These are phyloP conservation scores for Bromus sterilis DNA, from an alignment of 176 grass and related monocot genomes.

Conservation along the genomic window DNA sequence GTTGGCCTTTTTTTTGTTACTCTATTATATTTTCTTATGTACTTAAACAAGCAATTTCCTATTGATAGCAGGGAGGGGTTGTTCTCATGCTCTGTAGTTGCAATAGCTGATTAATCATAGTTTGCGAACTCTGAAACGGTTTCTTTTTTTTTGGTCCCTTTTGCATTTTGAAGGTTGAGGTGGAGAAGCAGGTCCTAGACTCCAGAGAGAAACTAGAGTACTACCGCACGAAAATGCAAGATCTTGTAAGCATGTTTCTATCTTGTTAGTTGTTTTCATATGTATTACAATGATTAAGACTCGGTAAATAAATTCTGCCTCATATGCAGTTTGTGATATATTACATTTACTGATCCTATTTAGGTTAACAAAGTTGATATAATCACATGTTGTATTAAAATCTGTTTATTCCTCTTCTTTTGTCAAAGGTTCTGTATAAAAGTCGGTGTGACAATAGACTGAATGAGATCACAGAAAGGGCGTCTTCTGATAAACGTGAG, in stretches of 20 bases:
- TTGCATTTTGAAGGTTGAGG: constrained; percentile 54
- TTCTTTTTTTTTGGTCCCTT: not conserved
- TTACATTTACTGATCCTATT: not conserved
- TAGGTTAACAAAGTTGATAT: not conserved
- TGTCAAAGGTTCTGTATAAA: constrained; percentile 83
- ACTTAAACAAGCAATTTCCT: not conserved
- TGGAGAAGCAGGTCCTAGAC: constrained; percentile 85
- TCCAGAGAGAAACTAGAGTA: constrained; percentile 94
- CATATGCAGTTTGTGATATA: not conserved
- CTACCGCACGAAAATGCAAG: constrained; percentile 94
- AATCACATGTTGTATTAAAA: not conserved
- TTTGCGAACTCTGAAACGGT: not conserved
- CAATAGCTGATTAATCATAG: not conserved
- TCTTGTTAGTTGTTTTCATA: constrained; percentile 22
- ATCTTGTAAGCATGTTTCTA: constrained; percentile 68
- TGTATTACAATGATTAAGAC: not conserved
- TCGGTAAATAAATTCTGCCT: constrained; percentile 4
- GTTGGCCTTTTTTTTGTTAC: not conserved
- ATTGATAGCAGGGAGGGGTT: not conserved
- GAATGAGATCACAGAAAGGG: constrained; percentile 98
- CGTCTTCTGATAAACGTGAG: constrained; percentile 91
- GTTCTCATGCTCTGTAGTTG: not conserved
- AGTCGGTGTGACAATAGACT: constrained; percentile 98
- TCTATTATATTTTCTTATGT: not conserved
- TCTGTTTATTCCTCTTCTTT: constrained; percentile 11